A percentile compares a stretch with the other conserved stretches of the same genome.
Conservation (phyloP, 2,329 filamentous ascomycete species). For the Ophiostoma quercus region DNA sequence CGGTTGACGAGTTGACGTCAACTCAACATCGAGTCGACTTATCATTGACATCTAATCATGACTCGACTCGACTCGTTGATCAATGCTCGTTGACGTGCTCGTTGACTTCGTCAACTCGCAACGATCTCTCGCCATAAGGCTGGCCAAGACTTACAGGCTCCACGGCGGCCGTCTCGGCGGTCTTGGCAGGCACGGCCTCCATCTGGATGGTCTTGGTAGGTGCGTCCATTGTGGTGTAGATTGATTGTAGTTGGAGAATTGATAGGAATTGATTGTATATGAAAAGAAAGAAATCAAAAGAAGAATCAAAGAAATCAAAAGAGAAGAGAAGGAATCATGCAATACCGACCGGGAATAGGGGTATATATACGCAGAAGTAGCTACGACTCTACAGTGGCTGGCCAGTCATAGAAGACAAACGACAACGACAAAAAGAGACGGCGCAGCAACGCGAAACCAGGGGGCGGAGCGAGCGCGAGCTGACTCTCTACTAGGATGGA, state of each 20-base stretch:
- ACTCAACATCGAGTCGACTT: too few relatives aligned
- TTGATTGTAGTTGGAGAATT: background rate
- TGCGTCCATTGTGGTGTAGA: constrained; percentile 26
- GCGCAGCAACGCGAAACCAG: background rate
- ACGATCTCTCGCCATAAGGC: background rate
- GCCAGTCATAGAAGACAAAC: background rate
- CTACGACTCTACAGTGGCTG: background rate
- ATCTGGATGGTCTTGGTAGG: constrained; percentile 26
- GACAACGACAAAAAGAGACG: background rate
- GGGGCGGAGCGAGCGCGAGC: background rate
- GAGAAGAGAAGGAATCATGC: background rate
- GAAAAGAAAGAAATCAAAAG: constrained; percentile 1
- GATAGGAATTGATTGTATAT: too few relatives aligned
- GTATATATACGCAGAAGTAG: background rate
- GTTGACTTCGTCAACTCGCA: too few relatives aligned
- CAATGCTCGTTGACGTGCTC: too few relatives aligned
- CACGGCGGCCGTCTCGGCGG: constrained; percentile 26
- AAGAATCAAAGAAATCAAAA: background rate
- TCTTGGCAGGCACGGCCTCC: constrained; percentile 28
- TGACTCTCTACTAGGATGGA: background rate
- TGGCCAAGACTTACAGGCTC: constrained; percentile 29
- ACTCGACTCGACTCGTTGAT: too few relatives aligned
- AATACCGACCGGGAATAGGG: background rate
- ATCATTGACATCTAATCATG: too few relatives aligned
- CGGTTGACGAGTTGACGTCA: too few relatives aligned